phyloP scores from a whole-genome alignment of 2,329 filamentous ascomycete species.

The Drechslera avenae region DNA sequence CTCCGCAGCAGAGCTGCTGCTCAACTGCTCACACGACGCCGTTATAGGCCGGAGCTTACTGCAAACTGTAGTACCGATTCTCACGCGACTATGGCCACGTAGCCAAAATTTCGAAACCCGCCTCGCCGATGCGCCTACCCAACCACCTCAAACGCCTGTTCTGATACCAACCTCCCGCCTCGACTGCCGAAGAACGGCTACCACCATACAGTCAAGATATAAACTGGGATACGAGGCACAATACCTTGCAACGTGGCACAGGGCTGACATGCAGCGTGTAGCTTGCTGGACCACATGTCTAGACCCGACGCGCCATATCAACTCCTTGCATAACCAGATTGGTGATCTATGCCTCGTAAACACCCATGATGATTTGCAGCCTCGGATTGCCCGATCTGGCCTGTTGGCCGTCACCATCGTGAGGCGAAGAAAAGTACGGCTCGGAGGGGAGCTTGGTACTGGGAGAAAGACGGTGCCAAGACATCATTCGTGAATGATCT shows the following conservation, averaged over 20 bases:
- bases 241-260: background rate
- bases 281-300: background rate
- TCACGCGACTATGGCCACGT: too few relatives aligned
- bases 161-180: background rate
- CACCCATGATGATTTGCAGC: background rate
- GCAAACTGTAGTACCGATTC: background rate
- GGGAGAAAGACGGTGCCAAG: slow-evolving; percentile 2
- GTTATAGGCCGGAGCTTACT: background rate
- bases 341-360: too few relatives aligned
- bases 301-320: slow-evolving; percentile 3
- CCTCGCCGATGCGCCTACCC: background rate
- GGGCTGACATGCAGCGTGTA: background rate
- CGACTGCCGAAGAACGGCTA: background rate
- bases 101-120: background rate
- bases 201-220: background rate
- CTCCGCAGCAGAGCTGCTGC: background rate
- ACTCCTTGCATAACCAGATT: background rate
- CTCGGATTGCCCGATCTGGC: background rate
- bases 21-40: background rate
- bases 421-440: background rate
- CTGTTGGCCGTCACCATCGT: background rate
- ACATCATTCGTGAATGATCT: background rate
- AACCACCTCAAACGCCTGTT: background rate
- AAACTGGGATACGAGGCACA: background rate
- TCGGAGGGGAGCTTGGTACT: background rate